Base-by-base conservation (phyloP, 257 asterid genomes). In the Plectranthus barbatus region DNA sequence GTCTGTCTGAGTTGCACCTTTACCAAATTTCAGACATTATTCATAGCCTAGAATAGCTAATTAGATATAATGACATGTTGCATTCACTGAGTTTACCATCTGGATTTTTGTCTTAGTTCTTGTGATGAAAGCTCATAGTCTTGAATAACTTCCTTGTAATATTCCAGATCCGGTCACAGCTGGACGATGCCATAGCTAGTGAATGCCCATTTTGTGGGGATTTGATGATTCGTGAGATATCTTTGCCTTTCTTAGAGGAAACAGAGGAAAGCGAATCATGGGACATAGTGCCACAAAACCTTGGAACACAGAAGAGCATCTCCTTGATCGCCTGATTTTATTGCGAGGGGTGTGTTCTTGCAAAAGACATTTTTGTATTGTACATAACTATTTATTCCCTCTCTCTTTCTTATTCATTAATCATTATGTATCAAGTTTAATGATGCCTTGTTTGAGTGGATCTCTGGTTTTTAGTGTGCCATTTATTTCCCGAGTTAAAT, bases 201-300 rank as follows among this genome's bases (percentile, higher is more conserved):
- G 99, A 89, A 65, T 92, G 99, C 76, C 99, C 99, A 1, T 92
- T 76, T 62, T 89, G 99, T 72, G 97, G 99, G 8, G 94, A 86
- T 45, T 77, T 92, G 52, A 87, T 92, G 97, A 92, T 92, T 74
- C 90, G 76, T 23, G 97, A 92, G 74, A 82, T 89, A 58, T 86
- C 97, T 13, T 56, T 79, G 77, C 95, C 91, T 39, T 92, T 89
- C 55, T 78, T 87, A 2, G 87, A 74, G 47, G 90, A 81, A 71
- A 67, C 68, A 13, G 88, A 82, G 18, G 95, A 82, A 74, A 73
- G 79, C 9, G 82, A 74, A 51, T 81, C 94, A 1, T 92, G 99
- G 99, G 96, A 89, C 76, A 87, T 92, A 66, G 71, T 68, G 45
- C 84, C 84, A 26, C 85, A 76, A 17, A 85, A 77, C 71, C 70